Conservation (phyloP, 306 rosid species). For the Fragaria iinumae region DNA sequence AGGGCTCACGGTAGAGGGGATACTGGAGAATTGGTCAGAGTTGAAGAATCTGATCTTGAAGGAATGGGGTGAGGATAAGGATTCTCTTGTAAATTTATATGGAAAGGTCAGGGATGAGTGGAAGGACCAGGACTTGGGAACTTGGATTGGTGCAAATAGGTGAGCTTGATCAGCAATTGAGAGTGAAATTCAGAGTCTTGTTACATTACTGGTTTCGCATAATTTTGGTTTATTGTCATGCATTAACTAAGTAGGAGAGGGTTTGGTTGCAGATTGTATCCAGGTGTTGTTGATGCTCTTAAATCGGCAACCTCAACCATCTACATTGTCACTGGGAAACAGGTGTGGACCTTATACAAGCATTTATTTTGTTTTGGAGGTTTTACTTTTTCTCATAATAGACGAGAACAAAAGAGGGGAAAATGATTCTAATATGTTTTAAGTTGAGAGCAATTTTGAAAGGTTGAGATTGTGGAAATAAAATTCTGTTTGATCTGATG, state of each 20-base stretch:
- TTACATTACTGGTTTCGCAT: neutral
- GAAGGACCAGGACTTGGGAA: conserved; percentile 61
- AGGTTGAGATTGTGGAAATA: neutral
- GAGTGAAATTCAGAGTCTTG: neutral
- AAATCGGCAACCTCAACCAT: conserved; percentile 72
- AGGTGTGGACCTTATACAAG: conserved; percentile 35
- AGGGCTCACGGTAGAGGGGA: conserved; percentile 61
- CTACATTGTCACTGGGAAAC: conserved; percentile 81
- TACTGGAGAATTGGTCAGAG: conserved; percentile 72
- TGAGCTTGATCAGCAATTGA: conserved; percentile 12
- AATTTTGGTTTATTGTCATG: neutral
- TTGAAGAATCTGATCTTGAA: conserved; percentile 66
- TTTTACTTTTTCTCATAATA: neutral
- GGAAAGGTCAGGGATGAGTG: conserved; percentile 88
- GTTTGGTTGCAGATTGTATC: conserved; percentile 57
- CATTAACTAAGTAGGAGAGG: conserved; percentile 7
- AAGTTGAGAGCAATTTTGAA: neutral
- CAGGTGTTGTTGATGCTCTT: conserved; percentile 72
- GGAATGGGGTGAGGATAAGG: conserved; percentile 76
- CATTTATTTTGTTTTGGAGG: neutral
- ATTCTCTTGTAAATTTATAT: conserved; percentile 51
- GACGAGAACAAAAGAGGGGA: neutral
- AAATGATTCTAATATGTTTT: neutral
- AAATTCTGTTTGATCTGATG: neutral
- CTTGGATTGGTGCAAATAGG: conserved; percentile 89